Base-by-base conservation (phyloP, 192 early-diverging fungal genomes). In the Backusella luteola region DNA sequence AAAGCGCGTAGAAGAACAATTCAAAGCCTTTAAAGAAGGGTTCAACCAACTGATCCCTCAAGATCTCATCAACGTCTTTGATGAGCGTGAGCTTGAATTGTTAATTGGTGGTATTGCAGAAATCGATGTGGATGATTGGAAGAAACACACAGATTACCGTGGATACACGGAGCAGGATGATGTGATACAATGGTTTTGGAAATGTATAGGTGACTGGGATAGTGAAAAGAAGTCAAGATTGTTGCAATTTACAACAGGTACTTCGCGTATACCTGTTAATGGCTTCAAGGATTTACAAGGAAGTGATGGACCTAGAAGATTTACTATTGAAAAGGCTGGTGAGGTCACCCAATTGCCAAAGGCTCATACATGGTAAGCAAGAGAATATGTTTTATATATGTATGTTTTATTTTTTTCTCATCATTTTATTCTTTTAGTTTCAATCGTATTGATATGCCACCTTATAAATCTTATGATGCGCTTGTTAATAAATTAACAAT, bases 281-380 rank as follows among this genome's bases (percentile, higher is more conserved):
- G 97, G 97, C 6, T 99, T 99, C 85, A 99, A 97, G 80, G 97
- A 99, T 79, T 82, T 99, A 53, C 97, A 99, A 84, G 97, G 97
- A 39, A 92, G 90, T 76, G 97, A 99, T 83, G 97, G 97, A 0
- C 97, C 97, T 5, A 85, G 97, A 46, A 86, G 94, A 42, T 99
- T 99, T 79, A 97, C 96, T 0, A 95, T 99, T 71, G 97, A 99
- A 80, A 97, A 96, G 82, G 89, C 93, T 17, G 96, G 96, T 6
- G 96, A 97, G 68, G 85, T 92, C 19, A 87, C 91, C 14, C 89
- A 91, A 42, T 84, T 99, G 77, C 97, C 97, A 29, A 98, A 99
- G 83, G 90, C 90, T 39, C 97, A 99, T 82, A 98, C 97, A 8
- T 99, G 95, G 91, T 92, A 80, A 81, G 82, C 6, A 53, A 12